Conservation (phyloP, 768 basidiomycete genomes). For the Dentipellis fragilis region DNA sequence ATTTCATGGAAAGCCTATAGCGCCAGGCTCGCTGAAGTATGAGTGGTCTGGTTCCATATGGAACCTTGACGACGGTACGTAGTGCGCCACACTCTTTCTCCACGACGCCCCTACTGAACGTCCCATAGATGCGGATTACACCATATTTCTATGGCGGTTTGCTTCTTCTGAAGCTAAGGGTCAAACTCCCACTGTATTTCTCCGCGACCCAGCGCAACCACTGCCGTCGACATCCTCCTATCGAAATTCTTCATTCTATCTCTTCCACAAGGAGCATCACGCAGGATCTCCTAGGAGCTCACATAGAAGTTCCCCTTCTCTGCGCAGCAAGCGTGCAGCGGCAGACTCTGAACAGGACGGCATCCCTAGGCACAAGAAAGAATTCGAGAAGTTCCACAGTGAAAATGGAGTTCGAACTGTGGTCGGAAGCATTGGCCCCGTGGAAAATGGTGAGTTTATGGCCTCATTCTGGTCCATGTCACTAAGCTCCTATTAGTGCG, state of each 20-base stretch:
- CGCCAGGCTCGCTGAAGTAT: conserved; percentile 81
- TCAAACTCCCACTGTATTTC: conserved; percentile 44
- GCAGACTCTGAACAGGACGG: conserved; percentile 29
- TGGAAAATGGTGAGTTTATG: conserved; percentile 55
- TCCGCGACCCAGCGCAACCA: conserved; percentile 49
- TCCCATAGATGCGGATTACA: conserved; percentile 68
- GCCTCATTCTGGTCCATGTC: not conserved
- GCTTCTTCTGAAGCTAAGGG: conserved; percentile 21
- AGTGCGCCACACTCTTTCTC: not conserved
- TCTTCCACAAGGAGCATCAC: conserved; percentile 34
- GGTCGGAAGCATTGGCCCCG: conserved; percentile 84
- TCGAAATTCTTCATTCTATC: conserved; percentile 60
- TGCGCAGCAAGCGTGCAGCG: conserved; percentile 21
- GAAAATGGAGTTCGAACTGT: conserved; percentile 94
- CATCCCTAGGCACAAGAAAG: conserved; percentile 56
- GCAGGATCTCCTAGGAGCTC: conserved; percentile 1
- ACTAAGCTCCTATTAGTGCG: conserved; percentile 40
- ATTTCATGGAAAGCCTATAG: conserved; percentile 51
- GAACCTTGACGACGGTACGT: conserved; percentile 81
- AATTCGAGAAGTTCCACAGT: conserved; percentile 78
- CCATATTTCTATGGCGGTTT: conserved; percentile 74
- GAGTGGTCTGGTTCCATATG: conserved; percentile 69
- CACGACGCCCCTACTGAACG: conserved; percentile 2
- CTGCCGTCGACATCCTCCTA: conserved; percentile 57
- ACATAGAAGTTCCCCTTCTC: conserved; percentile 22